These are phyloP conservation scores for Termitomyces sp. DNA, from an alignment of 1,284 basidiomycete species.

Conservation along the genomic window DNA sequence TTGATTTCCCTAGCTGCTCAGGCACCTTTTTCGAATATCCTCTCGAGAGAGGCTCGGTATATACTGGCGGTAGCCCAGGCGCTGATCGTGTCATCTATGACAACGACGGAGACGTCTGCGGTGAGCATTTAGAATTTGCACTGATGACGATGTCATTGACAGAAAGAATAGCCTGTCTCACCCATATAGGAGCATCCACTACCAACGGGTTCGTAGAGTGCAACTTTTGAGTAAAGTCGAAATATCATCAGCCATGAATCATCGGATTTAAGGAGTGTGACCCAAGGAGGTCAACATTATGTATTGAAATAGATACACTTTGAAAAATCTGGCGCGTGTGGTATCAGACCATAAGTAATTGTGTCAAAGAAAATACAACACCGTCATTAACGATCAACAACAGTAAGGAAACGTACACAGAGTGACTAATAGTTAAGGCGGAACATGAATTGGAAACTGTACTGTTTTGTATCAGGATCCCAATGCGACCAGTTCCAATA, in stretches of 20 bases:
- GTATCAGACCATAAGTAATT: neutral
- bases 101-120: slow-evolving; percentile 29
- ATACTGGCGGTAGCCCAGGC: slow-evolving; percentile 30
- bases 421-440: slow-evolving; percentile 51
- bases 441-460: slow-evolving; percentile 94
- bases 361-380: slow-evolving; percentile 10
- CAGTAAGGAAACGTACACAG: slow-evolving; percentile 1
- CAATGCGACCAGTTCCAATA: slow-evolving; percentile 97
- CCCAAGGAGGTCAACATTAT: neutral
- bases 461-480: slow-evolving; percentile 95
- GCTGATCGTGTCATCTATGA: slow-evolving; percentile 39
- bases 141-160: neutral
- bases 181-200: slow-evolving; percentile 31
- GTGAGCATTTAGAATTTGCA: slow-evolving; percentile 21
- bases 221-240: slow-evolving; percentile 20
- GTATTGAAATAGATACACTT: neutral
- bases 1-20: slow-evolving; percentile 18
- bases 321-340: neutral
- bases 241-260: neutral
- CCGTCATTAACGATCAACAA: slow-evolving; percentile 3
- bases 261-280: neutral
- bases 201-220: slow-evolving; percentile 33
- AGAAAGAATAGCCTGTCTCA: slow-evolving; percentile 28
- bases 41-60: slow-evolving; percentile 21
- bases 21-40: slow-evolving; percentile 32